Conservation (phyloP, 2,329 filamentous ascomycete genomes). For the Exophiala calicioides region DNA sequence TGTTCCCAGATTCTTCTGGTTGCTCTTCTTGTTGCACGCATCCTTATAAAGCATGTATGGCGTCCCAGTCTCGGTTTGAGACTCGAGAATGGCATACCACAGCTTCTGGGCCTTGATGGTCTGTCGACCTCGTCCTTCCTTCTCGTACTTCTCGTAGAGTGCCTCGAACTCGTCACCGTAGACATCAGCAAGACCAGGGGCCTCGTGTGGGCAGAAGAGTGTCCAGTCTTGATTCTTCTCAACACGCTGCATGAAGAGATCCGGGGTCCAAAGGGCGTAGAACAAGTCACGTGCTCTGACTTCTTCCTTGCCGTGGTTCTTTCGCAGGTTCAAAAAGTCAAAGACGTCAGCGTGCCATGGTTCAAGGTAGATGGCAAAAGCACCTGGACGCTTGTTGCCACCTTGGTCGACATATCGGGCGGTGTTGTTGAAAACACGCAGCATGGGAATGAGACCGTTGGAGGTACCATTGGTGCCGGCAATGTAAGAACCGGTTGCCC, state of each 20-base stretch:
- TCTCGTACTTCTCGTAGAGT: constrained; percentile 88
- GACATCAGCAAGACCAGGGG: constrained; percentile 89
- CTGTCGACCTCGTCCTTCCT: constrained; percentile 80
- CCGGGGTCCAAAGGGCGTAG: constrained; percentile 96
- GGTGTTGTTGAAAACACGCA: constrained; percentile 99
- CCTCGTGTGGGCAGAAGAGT: constrained; percentile 96
- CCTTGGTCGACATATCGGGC: constrained; percentile 98
- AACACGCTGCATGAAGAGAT: constrained; percentile 99
- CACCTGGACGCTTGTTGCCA: constrained; percentile 97
- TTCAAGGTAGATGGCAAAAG: constrained; percentile 98
- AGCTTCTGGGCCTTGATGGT: constrained; percentile 98
- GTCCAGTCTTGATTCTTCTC: constrained; percentile 97
- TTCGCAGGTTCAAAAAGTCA: constrained; percentile 93
- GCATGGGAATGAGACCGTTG: constrained; percentile 96
- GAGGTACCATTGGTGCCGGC: constrained; percentile 97
- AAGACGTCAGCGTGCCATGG: constrained; percentile 99
- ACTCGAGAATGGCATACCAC: constrained; percentile 97
- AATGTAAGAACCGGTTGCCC: constrained; percentile 96
- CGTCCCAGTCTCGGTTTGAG: constrained; percentile 97
- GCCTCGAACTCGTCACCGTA: constrained; percentile 97
- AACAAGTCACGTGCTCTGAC: constrained; percentile 95
- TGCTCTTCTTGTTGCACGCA: constrained; percentile 97
- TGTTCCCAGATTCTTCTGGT: constrained; percentile 99
- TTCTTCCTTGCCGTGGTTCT: constrained; percentile 99
- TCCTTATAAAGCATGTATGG: constrained; percentile 99